Conservation (phyloP, 176 grass and related monocot genomes). For the Lolium multiflorum region DNA sequence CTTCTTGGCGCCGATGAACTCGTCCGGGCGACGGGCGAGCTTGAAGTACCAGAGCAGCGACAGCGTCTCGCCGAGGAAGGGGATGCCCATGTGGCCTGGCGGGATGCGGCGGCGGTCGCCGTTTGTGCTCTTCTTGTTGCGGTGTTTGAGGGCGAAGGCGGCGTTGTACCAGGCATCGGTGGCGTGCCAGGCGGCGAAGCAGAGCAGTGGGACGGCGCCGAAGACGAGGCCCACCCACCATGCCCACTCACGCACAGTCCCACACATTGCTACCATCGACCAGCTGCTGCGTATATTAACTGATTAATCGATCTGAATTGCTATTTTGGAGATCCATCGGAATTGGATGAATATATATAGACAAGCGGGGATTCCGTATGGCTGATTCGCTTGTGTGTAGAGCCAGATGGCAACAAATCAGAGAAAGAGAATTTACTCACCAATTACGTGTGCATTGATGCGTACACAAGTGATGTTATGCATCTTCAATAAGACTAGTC, state of each 20-base stretch:
- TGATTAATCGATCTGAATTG: no score
- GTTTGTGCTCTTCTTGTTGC: background rate
- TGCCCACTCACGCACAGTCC: background rate
- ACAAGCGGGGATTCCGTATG: no score
- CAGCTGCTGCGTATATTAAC: no score
- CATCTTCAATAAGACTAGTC: no score
- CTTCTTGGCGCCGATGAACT: conserved; percentile 20
- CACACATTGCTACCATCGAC: no score
- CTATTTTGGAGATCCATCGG: no score
- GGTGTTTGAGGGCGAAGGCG: conserved; percentile 7
- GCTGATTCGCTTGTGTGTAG: no score
- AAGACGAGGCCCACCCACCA: conserved; percentile 23
- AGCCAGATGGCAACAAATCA: no score
- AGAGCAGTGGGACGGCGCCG: conserved; percentile 13
- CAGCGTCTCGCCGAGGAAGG: conserved; percentile 44
- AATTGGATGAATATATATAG: no score
- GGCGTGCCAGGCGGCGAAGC: background rate
- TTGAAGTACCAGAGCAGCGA: conserved; percentile 48
- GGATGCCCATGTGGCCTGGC: conserved; percentile 53
- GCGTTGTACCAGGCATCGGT: conserved; percentile 6
- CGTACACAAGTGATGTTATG: no score
- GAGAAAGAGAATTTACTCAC: no score
- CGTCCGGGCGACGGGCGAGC: conserved; percentile 27
- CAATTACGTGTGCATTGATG: no score
- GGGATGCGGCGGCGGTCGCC: conserved; percentile 7